Evolutionary conservation across 805 yeast genomes (phyloP).

Genomic region (Candida broadrunensis): DNA sequence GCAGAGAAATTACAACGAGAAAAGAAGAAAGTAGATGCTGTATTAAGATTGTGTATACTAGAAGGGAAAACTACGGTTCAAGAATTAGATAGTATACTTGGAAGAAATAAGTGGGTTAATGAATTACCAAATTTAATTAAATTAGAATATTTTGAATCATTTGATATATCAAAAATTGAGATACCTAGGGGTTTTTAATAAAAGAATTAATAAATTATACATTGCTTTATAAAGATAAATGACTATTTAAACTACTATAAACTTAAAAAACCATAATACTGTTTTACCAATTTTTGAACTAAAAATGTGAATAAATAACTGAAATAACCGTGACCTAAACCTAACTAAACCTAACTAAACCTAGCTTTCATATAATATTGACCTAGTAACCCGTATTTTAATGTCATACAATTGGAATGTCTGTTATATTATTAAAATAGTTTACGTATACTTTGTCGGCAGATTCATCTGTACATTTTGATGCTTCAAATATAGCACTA

Average conservation of each 20-base stretch:
- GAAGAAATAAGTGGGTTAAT: slow-evolving; percentile 25
- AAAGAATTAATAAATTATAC: too few species aligned
- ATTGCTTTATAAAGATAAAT: too few species aligned
- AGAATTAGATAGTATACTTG: slow-evolving; percentile 31
- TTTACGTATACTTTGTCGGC: slow-evolving; percentile 20
- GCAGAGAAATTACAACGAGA: slow-evolving; percentile 42
- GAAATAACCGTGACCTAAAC: too few species aligned
- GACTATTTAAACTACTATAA: too few species aligned
- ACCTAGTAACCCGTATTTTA: too few species aligned
- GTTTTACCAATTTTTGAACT: too few species aligned
- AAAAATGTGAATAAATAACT: too few species aligned
- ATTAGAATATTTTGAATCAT: slow-evolving; percentile 25
- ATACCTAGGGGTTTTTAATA: background rate
- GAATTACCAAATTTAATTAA: slow-evolving; percentile 22
- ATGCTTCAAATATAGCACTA: slow-evolving; percentile 27
- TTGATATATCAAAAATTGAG: slow-evolving; percentile 9
- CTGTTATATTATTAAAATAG: slow-evolving; percentile 23
- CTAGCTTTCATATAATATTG: too few species aligned
- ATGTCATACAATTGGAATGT: slow-evolving; percentile 20
- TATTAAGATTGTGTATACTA: slow-evolving; percentile 41
- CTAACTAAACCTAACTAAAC: too few species aligned
- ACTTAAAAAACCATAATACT: too few species aligned
- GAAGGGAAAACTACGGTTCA: slow-evolving; percentile 32
- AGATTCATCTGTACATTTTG: slow-evolving; percentile 18
- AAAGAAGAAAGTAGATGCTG: slow-evolving; percentile 44